Evolutionary conservation across 202 grass and related monocot genomes (phyloP).

Genomic region (Setaria viridis): DNA sequence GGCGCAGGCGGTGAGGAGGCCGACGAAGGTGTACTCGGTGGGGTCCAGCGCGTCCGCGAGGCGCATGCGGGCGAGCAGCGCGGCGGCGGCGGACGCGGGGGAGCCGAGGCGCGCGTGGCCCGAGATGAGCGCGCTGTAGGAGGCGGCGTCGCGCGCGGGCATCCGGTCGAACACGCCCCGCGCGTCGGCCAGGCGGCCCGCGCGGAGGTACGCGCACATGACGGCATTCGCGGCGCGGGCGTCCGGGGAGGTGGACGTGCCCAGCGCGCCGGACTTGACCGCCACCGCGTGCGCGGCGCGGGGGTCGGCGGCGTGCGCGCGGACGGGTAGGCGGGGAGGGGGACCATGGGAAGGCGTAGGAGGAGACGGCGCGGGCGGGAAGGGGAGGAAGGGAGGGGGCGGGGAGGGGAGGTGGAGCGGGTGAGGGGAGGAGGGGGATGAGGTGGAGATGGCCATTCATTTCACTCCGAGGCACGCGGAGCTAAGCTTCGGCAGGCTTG

Average conservation of each 20-base stretch:
- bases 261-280: slow-evolving; percentile 42
- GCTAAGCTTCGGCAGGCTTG: background rate
- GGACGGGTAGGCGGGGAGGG: slow-evolving; percentile 1
- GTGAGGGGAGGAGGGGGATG: slow-evolving; percentile 42
- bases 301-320: slow-evolving; percentile 39
- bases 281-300: slow-evolving; percentile 48
- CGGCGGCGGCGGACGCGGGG: slow-evolving; percentile 13
- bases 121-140: slow-evolving; percentile 76
- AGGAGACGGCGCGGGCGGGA: background rate
- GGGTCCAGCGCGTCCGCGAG: slow-evolving; percentile 39
- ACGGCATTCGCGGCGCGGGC: slow-evolving; percentile 54
- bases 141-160: slow-evolving; percentile 61
- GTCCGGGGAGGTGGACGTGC: slow-evolving; percentile 2
- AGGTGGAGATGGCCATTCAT: slow-evolving; percentile 75
- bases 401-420: slow-evolving; percentile 2
- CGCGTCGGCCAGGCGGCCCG: slow-evolving; percentile 60
- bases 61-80: slow-evolving; percentile 67
- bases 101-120: slow-evolving; percentile 61
- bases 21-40: slow-evolving; percentile 81
- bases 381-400: slow-evolving; percentile 24
- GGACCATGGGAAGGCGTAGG: slow-evolving; percentile 12
- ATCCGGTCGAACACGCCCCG: slow-evolving; percentile 63
- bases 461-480: slow-evolving; percentile 27
- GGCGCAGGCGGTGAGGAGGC: slow-evolving; percentile 78
- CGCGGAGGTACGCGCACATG: slow-evolving; percentile 68